These are phyloP conservation scores for Hymenoscyphus salicellus DNA, from an alignment of 2,329 filamentous ascomycete genomes.

Conservation along the genomic window DNA sequence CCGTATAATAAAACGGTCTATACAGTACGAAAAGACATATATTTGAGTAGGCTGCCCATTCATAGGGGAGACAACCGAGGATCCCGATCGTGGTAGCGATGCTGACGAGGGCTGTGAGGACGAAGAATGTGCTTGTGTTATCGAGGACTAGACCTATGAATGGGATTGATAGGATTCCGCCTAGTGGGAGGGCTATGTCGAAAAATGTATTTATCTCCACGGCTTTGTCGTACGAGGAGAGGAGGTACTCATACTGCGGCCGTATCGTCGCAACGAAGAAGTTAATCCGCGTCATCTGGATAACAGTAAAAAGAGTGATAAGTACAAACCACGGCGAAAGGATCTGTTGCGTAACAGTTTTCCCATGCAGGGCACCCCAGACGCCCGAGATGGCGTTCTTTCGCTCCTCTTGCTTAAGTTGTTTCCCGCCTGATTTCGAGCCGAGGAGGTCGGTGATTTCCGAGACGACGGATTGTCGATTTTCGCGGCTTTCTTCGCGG, in stretches of 20 bases:
- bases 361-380: slow-evolving; percentile 80
- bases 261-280: slow-evolving; percentile 88
- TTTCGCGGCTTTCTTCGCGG: slow-evolving; percentile 48
- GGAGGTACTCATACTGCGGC: slow-evolving; percentile 74
- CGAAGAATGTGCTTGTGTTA: slow-evolving; percentile 67
- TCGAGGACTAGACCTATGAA: slow-evolving; percentile 83
- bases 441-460: slow-evolving; percentile 75
- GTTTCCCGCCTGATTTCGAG: slow-evolving; percentile 58
- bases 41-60: slow-evolving; percentile 72
- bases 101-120: slow-evolving; percentile 67
- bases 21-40: slow-evolving; percentile 79
- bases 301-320: slow-evolving; percentile 72
- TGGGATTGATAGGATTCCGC: slow-evolving; percentile 79
- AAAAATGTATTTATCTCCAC: slow-evolving; percentile 78
- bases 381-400: slow-evolving; percentile 68
- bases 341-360: slow-evolving; percentile 70
- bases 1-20: slow-evolving; percentile 85
- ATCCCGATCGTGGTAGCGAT: slow-evolving; percentile 73
- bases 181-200: slow-evolving; percentile 78
- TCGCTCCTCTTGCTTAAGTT: slow-evolving; percentile 64
- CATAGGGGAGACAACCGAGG: slow-evolving; percentile 68
- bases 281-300: slow-evolving; percentile 81
- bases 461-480: slow-evolving; percentile 42
- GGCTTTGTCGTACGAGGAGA: slow-evolving; percentile 60
- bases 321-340: slow-evolving; percentile 78